Conservation (phyloP, 202 grass and related monocot genomes). For the Alloteropsis angusta region DNA sequence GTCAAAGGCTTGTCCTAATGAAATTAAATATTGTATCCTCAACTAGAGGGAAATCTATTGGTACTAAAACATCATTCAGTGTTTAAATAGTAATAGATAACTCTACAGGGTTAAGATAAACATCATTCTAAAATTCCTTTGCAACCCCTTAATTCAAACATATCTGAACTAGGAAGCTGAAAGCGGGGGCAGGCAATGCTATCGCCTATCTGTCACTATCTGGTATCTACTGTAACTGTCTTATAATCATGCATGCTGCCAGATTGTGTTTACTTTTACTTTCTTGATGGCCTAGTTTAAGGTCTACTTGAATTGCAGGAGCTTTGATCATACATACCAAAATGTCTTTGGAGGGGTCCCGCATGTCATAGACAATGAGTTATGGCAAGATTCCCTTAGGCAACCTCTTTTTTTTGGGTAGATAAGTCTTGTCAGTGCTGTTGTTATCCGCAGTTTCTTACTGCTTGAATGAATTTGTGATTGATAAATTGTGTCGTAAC, state of each 20-base stretch:
- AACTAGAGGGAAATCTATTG: too few relatives aligned
- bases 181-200: neutral
- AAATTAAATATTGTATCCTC: too few relatives aligned
- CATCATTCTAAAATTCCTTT: too few relatives aligned
- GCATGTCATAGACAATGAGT: neutral
- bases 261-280: neutral
- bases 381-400: neutral
- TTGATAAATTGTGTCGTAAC: neutral
- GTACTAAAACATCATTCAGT: too few relatives aligned
- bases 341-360: neutral
- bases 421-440: neutral
- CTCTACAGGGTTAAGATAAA: too few relatives aligned
- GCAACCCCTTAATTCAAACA: neutral
- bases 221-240: neutral
- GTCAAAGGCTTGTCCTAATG: too few relatives aligned
- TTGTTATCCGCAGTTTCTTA: neutral
- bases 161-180: neutral
- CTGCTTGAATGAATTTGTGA: neutral
- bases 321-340: neutral
- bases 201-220: neutral
- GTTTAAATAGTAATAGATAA: too few relatives aligned
- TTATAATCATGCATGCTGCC: neutral
- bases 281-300: neutral
- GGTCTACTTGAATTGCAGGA: neutral
- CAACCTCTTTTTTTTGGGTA: neutral